Evolutionary conservation across 257 asterid genomes (phyloP), one percentile per base, ranked within the genome.

Genomic region (Cinchona pubescens): DNA sequence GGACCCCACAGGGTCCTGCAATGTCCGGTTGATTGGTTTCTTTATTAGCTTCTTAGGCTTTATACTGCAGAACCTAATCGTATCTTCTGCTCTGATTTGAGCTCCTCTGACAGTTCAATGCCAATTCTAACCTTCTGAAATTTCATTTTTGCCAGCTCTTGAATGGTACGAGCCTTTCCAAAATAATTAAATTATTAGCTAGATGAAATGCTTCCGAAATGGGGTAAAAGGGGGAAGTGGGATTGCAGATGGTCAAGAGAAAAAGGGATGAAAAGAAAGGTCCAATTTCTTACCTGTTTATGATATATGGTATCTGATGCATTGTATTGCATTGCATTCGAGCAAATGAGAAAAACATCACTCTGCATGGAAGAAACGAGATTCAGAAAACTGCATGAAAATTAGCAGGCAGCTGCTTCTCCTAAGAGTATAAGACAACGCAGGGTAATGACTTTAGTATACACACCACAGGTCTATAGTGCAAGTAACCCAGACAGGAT

Each of bases 241-340:
- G 29, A 37, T 40, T 55, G 53, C 23, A 48, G 61, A 56, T 27
- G 9, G 60, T 74, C 23, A 45, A 72, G 53, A 72, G 29, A 40
- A 14, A n/a, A 67, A 40, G 56, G 37, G 59, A 37, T 70, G 46
- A 30, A 75, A 30, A 69, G 12, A 34, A 62, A 48, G 69, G 34
- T 69, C 65, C 25, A 63, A 63, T 58, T 62, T 35, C 38, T 59
- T 87, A 93, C 99, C 92, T 96, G 99, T 84, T 90, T 93, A 82
- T 91, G 37, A 79, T 92, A 96, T 83, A 96, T 71, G 64, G 99
- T 91, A 83, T 90, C 97, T 1, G 99, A 88, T 42, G 92, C 85
- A 87, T 96, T 96, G 83, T 96, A 96, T 80, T 87, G 91, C 99
- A 96, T 96, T 58, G 99, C 98, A 7, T 96, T 96, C 64, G 97